A percentile compares a stretch with the other conserved stretches of the same genome.
Conservation (phyloP, 2,329 filamentous ascomycete species). For the Aspergillus piperis region DNA sequence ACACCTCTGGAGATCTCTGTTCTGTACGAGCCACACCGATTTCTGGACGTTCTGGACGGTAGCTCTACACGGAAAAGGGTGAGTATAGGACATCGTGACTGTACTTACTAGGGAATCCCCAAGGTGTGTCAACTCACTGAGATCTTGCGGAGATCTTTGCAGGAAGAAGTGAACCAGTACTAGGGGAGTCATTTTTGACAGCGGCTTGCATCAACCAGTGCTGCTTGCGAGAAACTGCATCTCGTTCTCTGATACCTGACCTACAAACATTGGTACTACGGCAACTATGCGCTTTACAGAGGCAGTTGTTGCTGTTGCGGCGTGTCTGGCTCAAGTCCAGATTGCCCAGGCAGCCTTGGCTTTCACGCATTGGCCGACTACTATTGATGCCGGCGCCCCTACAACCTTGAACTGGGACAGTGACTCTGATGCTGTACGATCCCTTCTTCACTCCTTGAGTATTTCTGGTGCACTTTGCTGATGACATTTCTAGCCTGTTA, state of each 20-base stretch:
- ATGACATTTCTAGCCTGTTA: slow-evolving; percentile 48
- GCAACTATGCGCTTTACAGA: slow-evolving; percentile 54
- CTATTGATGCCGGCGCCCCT: slow-evolving; percentile 52
- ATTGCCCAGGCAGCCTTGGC: slow-evolving; percentile 50
- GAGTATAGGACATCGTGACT: background rate
- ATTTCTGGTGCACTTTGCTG: slow-evolving; percentile 13
- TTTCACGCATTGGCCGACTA: slow-evolving; percentile 55
- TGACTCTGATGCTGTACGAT: slow-evolving; percentile 38
- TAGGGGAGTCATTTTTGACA: background rate
- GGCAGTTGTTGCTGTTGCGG: slow-evolving; percentile 49
- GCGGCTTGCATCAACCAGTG: background rate
- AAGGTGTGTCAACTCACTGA: background rate
- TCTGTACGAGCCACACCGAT: background rate
- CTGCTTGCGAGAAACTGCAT: too few species aligned
- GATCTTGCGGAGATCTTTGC: background rate
- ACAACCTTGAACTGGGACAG: slow-evolving; percentile 53
- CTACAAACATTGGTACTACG: background rate
- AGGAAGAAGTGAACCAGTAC: background rate
- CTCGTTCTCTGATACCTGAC: too few species aligned
- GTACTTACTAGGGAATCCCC: background rate
- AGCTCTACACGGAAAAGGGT: background rate
- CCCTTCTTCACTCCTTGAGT: background rate
- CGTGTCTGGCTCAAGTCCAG: slow-evolving; percentile 45
- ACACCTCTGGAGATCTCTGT: background rate
- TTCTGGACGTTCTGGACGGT: background rate